Evolutionary conservation across 345 rosid genomes (phyloP), one percentile per base, ranked within the genome.

Genomic region (Gossypium longicalyx): DNA sequence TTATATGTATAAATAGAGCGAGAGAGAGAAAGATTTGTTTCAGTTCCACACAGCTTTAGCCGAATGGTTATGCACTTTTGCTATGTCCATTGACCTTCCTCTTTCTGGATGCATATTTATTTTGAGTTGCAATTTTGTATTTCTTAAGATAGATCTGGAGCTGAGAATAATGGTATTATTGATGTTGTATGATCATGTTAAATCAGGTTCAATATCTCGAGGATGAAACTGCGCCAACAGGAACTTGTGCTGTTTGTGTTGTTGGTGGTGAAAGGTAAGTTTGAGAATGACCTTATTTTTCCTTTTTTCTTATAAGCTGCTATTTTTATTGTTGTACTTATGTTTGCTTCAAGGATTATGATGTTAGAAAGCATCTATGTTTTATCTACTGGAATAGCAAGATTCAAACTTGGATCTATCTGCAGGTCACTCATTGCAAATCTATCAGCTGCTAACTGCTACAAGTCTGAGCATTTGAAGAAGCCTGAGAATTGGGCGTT

Each of bases 181-280:
- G 44, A 9, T 73, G 43, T 16, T 47, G 45, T 23, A 47, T 41
- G 27, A 41, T 41, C 25, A n/a, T 49, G 53, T 68, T 49, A 71
- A 52, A 22, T 76, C 77, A 93, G 98, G 96, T 91, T 12, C 97
- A 89, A 44, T 95, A 95, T 78, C 83, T 83, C 2, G 97, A 90
- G 87, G 98, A 95, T 80, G 97, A 89, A 75, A 22, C 89, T 79
- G 77, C 91, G 23, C 82, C 91, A 57, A 95, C 98, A 0, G 99
- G 99, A 77, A 93, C 99, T 16, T 95, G 99, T 77, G 97, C 89
- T 67, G 98, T 93, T 75, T 95, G 97, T 85, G 97, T 95, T 71
- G 80, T 90, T 9, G 99, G 98, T 73, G 99, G 99, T 82, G 99
- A 95, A 85, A 90, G 97, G 98, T 94, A 63, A 74, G 83, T 80